These are phyloP conservation scores for Saccharomycopsis olivae DNA, from an alignment of 805 yeast species.

Conservation along the genomic window DNA sequence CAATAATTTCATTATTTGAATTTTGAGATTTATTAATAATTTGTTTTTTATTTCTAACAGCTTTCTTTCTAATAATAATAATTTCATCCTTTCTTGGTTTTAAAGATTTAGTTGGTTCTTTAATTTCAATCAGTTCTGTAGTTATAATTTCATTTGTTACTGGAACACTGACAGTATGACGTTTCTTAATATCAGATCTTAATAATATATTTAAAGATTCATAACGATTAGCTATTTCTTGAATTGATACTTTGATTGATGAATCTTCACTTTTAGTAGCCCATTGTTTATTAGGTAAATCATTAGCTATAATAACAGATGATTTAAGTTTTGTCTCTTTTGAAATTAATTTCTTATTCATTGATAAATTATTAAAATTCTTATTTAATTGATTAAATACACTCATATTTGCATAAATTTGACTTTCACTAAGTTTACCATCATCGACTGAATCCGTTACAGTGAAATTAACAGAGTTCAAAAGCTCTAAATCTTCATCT, in stretches of 20 bases:
- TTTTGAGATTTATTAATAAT: conserved; percentile 5
- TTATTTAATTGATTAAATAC: conserved; percentile 7
- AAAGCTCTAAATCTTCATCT: conserved; percentile 14
- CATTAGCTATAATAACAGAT: background rate
- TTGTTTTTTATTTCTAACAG: conserved; percentile 3
- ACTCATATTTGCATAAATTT: conserved; percentile 7
- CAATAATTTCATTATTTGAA: conserved; percentile 24
- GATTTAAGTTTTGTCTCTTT: background rate
- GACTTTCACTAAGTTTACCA: conserved; percentile 8
- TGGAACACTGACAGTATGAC: conserved; percentile 6
- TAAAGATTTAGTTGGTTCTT: background rate
- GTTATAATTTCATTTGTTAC: conserved; percentile 1
- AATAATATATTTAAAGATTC: background rate
- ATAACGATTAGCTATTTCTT: conserved; percentile 1
- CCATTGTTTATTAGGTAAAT: background rate
- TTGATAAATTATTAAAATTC: background rate
- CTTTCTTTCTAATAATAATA: conserved; percentile 13
- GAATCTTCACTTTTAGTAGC: background rate
- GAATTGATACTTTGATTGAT: background rate
- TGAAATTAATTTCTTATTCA: background rate
- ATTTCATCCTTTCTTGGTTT: conserved; percentile 9
- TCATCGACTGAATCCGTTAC: conserved; percentile 10
- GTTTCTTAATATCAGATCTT: conserved; percentile 2
- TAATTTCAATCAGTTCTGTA: background rate
- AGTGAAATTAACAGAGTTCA: conserved; percentile 2